phyloP scores from a whole-genome alignment of 23 red algal genomes.

The Cyanidium caldarium region DNA sequence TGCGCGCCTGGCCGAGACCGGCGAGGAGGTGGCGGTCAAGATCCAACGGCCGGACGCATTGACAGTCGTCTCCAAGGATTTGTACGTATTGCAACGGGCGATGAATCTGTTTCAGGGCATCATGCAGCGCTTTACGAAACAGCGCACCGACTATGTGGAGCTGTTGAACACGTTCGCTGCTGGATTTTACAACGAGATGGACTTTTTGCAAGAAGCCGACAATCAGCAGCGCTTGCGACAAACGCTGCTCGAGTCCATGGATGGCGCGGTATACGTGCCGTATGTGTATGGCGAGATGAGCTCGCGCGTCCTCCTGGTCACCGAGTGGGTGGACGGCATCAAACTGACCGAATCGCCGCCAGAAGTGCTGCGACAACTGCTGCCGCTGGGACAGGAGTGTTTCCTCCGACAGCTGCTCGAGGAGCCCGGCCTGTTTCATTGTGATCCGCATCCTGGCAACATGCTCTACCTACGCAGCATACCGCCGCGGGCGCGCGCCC shows the following conservation, averaged over 20 bases:
- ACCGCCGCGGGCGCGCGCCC: neutral
- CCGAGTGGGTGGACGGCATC: constrained; percentile 33
- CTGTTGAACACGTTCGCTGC: constrained; percentile 16
- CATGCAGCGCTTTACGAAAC: constrained; percentile 1
- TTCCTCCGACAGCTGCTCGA: constrained; percentile 28
- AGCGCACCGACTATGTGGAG: constrained; percentile 12
- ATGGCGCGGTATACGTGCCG: constrained; percentile 23
- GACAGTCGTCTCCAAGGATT: constrained; percentile 12
- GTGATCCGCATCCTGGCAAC: constrained; percentile 39
- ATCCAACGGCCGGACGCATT: constrained; percentile 29
- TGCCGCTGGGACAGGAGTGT: constrained; percentile 10
- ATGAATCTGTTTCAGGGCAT: neutral
- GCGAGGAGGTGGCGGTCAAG: constrained; percentile 37
- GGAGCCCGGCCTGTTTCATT: constrained; percentile 18
- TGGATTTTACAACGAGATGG: constrained; percentile 29
- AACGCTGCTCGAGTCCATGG: neutral
- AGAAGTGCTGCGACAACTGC: constrained; percentile 3
- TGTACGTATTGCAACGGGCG: constrained; percentile 34
- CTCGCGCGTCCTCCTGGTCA: constrained; percentile 23
- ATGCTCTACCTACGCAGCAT: neutral
- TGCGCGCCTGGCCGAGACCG: constrained; percentile 7
- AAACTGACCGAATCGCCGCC: constrained; percentile 16
- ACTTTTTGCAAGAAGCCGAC: constrained; percentile 25
- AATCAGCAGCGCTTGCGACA: neutral
- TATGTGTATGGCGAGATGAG: constrained; percentile 5